phyloP scores from a whole-genome alignment of 768 basidiomycete species.

The Rhizopogon rudus region DNA sequence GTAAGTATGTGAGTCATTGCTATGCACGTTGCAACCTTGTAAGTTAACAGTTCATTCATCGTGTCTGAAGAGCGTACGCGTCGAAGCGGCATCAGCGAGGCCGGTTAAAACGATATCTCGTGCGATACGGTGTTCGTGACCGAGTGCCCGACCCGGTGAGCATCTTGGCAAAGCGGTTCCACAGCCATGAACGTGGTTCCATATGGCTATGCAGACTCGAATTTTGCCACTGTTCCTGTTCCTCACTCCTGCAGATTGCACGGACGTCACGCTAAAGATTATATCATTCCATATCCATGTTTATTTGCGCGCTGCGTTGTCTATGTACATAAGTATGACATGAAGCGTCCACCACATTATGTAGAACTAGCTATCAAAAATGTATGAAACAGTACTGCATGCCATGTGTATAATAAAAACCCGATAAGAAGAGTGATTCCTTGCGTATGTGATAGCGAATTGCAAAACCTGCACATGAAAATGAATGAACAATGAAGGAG shows the following conservation, averaged over 20 bases:
- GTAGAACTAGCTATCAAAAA: conserved; percentile 10
- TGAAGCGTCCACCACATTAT: conserved; percentile 3
- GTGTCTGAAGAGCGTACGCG: no score
- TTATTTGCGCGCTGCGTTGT: conserved; percentile 9
- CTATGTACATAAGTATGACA: conserved; percentile 4
- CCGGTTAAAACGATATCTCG: no score
- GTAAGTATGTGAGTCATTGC: no score
- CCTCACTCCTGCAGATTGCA: no score
- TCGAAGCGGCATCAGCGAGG: no score
- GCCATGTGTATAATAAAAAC: conserved; percentile 8
- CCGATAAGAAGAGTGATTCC: conserved; percentile 11
- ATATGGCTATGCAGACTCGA: no score
- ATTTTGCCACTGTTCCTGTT: background rate
- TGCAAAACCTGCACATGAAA: background rate
- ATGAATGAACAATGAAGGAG: conserved; percentile 7
- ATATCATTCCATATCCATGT: background rate
- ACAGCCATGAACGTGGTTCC: no score
- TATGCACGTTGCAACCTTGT: no score
- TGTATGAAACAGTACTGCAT: conserved; percentile 2
- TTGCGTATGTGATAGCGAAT: background rate
- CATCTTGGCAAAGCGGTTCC: background rate
- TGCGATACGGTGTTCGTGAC: background rate
- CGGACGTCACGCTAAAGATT: no score
- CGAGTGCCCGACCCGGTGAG: background rate
- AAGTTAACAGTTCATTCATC: no score